Evolutionary conservation across 768 basidiomycete species (phyloP).

Genomic region (Phlegmacium glaucopus): DNA sequence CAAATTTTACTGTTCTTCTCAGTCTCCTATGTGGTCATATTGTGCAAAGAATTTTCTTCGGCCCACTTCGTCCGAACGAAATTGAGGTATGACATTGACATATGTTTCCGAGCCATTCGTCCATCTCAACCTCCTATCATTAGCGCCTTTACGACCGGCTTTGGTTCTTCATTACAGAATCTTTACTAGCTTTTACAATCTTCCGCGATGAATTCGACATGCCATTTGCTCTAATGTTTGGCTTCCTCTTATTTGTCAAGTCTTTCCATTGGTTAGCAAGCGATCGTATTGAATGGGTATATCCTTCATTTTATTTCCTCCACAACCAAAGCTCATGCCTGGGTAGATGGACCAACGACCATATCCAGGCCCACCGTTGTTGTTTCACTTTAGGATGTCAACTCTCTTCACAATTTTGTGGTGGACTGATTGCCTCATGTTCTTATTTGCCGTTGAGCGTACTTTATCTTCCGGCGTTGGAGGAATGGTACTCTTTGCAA

Average conservation of each 20-base stretch:
- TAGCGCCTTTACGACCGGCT: conserved; percentile 93
- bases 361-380: conserved; percentile 73
- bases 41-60: conserved; percentile 89
- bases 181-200: conserved; percentile 92
- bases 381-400: conserved; percentile 86
- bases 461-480: conserved; percentile 77
- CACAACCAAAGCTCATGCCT: conserved; percentile 6
- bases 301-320: background rate
- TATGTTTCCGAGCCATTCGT: conserved; percentile 1
- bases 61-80: conserved; percentile 80
- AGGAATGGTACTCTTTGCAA: conserved; percentile 93
- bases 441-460: conserved; percentile 76
- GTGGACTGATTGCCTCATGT: conserved; percentile 71
- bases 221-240: conserved; percentile 92
- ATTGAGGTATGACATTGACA: conserved; percentile 62
- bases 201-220: conserved; percentile 94
- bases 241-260: conserved; percentile 90
- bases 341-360: conserved; percentile 94
- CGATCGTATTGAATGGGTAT: conserved; percentile 95
- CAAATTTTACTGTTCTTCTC: conserved; percentile 84
- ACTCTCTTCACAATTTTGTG: conserved; percentile 73
- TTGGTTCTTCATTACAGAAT: conserved; percentile 98
- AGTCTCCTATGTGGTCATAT: conserved; percentile 73
- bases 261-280: conserved; percentile 97
- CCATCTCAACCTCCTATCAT: background rate